phyloP scores from a whole-genome alignment of 1,284 basidiomycete genomes.

The Cutaneotrichosporon cutaneum region DNA sequence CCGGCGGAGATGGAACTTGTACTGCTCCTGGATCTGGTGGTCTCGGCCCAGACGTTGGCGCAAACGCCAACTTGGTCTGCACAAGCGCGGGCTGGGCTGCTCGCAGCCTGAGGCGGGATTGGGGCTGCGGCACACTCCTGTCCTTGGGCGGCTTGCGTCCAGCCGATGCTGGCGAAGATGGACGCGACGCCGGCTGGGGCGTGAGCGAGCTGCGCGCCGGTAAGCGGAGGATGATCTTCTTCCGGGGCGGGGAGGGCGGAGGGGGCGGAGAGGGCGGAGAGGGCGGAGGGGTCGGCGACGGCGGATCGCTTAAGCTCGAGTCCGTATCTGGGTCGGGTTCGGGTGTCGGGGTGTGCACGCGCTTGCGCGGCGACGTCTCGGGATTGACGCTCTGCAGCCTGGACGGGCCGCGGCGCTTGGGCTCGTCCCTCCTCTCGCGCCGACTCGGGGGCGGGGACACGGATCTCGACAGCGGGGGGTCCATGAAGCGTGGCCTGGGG shows the following conservation, averaged over 20 bases:
- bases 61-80: constrained; percentile 10
- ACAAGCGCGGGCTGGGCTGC: background rate
- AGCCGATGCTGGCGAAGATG: background rate
- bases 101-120: background rate
- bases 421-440: background rate
- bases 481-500: background rate
- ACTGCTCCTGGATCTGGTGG: background rate
- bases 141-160: background rate
- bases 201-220: background rate
- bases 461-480: background rate
- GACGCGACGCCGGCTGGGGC: background rate
- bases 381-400: background rate
- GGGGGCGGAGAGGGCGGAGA: background rate
- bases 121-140: background rate
- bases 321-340: background rate
- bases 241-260: background rate
- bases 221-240: constrained; percentile 7
- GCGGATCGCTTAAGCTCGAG: constrained; percentile 2
- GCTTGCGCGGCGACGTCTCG: background rate
- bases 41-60: background rate
- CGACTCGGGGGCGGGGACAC: background rate
- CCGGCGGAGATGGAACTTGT: background rate
- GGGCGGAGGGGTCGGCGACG: background rate
- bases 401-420: background rate
- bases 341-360: background rate